A percentile compares a stretch with the other conserved stretches of the same genome.
Evolutionary conservation across 257 asterid species (phyloP).

Genomic region (Forsythia viridissima): DNA sequence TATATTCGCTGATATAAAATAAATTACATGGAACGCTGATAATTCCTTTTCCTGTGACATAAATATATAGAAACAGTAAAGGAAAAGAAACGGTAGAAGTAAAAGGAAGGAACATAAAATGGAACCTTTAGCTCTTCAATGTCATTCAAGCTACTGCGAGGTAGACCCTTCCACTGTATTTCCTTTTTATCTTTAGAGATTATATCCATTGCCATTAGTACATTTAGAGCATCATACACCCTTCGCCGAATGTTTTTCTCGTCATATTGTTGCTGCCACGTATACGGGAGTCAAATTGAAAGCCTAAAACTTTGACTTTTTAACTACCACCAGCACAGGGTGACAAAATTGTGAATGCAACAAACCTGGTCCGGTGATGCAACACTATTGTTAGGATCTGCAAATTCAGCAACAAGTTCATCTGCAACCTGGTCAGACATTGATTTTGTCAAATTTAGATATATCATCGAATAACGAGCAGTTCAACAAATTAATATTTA

Average conservation of each 20-base stretch:
- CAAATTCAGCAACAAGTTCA: conserved; percentile 87
- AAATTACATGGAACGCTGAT: conserved; percentile 4
- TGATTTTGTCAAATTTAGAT: conserved; percentile 18
- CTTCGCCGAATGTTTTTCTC: conserved; percentile 88
- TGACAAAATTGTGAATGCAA: conserved; percentile 9
- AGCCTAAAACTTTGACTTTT: conserved; percentile 1
- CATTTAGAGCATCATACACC: conserved; percentile 88
- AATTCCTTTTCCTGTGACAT: background rate
- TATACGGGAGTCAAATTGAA: conserved; percentile 17
- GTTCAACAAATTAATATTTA: background rate
- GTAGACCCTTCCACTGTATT: conserved; percentile 91
- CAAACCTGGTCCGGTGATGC: conserved; percentile 78
- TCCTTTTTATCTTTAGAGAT: conserved; percentile 87
- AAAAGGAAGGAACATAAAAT: background rate
- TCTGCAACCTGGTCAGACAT: conserved; percentile 70
- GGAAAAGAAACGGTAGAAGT: background rate
- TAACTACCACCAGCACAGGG: conserved; percentile 16
- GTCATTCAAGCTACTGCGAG: conserved; percentile 67
- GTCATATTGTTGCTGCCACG: conserved; percentile 74
- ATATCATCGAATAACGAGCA: conserved; percentile 3
- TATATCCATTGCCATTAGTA: conserved; percentile 93
- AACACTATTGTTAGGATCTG: conserved; percentile 49
- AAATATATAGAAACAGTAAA: background rate
- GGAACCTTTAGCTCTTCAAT: conserved; percentile 74
- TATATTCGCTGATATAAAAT: conserved; percentile 15